Percentiles rank a stretch among this genome's conserved stretches.
phyloP scores from a whole-genome alignment of 177 flowering plant genomes.

The Tripterygium wilfordii region DNA sequence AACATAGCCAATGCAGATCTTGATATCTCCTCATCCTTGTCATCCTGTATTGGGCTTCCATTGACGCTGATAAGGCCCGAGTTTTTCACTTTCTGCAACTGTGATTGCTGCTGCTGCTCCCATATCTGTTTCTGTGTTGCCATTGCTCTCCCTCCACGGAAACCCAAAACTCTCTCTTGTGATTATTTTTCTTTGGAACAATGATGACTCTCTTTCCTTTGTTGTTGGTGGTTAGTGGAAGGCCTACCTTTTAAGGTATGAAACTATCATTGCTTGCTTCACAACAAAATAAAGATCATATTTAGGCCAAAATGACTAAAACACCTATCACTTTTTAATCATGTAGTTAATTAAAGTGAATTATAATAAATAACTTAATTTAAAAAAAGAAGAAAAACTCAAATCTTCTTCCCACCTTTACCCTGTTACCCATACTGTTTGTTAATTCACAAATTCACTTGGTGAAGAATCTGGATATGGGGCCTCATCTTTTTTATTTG shows the following conservation, averaged over 20 bases:
- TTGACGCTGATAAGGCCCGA: conserved; percentile 26
- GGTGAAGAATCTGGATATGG: too few relatives aligned
- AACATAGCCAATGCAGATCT: conserved; percentile 54
- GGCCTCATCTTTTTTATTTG: too few relatives aligned
- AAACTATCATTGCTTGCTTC: conserved; percentile 23
- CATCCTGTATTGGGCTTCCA: conserved; percentile 36
- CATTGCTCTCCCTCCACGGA: conserved; percentile 16
- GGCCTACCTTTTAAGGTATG: conserved; percentile 24
- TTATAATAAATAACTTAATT: too few relatives aligned
- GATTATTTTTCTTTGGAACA: conserved; percentile 14
- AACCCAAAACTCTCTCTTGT: conserved; percentile 10
- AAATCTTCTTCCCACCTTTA: not conserved
- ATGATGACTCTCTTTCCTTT: conserved; percentile 29
- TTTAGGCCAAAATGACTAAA: conserved; percentile 25
- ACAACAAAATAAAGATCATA: conserved; percentile 5
- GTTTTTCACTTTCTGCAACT: conserved; percentile 33
- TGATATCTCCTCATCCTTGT: conserved; percentile 65
- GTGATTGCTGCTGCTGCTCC: conserved; percentile 37
- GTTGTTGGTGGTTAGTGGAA: conserved; percentile 22
- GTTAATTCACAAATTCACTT: too few relatives aligned
- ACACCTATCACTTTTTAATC: conserved; percentile 10
- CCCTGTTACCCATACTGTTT: not conserved
- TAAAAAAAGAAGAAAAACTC: too few relatives aligned
- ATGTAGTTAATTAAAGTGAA: conserved; percentile 21
- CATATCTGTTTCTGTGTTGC: conserved; percentile 28